Evolutionary conservation across 1,284 basidiomycete genomes (phyloP).

Genomic region (Ceratobasidium sp.): DNA sequence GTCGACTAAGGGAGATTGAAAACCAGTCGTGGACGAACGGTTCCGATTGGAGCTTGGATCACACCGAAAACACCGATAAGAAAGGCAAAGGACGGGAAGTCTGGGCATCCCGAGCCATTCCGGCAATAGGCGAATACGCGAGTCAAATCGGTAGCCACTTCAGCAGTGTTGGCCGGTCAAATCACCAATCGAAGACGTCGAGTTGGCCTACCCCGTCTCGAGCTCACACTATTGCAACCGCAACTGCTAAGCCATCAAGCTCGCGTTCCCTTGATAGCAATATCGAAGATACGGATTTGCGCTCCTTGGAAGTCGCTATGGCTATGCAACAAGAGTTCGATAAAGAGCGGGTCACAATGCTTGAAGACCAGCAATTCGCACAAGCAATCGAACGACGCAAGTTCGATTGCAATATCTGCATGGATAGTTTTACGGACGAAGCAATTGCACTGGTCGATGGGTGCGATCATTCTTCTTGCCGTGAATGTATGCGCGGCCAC

Average conservation of each 20-base stretch:
- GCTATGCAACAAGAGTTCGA: constrained; percentile 63
- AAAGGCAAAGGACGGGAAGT: constrained; percentile 24
- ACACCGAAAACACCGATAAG: background rate
- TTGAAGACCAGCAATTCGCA: constrained; percentile 46
- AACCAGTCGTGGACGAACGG: background rate
- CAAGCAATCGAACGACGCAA: constrained; percentile 43
- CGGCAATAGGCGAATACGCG: background rate
- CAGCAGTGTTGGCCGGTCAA: background rate
- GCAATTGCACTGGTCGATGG: constrained; percentile 61
- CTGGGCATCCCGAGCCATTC: background rate
- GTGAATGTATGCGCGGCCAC: constrained; percentile 65
- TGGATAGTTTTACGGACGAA: constrained; percentile 66
- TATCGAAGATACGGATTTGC: constrained; percentile 4
- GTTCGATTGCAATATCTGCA: constrained; percentile 71
- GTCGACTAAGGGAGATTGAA: background rate
- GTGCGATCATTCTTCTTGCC: constrained; percentile 71
- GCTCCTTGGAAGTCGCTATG: constrained; percentile 54
- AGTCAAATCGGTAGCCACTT: background rate
- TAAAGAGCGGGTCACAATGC: constrained; percentile 60
- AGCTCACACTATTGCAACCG: background rate
- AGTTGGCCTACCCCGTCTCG: background rate
- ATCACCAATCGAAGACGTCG: background rate
- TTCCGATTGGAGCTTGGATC: constrained; percentile 6
- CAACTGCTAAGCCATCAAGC: background rate
- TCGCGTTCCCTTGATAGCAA: background rate